Evolutionary conservation across 1,284 basidiomycete species (phyloP).

Genomic region (Ceratobasidium sp.): DNA sequence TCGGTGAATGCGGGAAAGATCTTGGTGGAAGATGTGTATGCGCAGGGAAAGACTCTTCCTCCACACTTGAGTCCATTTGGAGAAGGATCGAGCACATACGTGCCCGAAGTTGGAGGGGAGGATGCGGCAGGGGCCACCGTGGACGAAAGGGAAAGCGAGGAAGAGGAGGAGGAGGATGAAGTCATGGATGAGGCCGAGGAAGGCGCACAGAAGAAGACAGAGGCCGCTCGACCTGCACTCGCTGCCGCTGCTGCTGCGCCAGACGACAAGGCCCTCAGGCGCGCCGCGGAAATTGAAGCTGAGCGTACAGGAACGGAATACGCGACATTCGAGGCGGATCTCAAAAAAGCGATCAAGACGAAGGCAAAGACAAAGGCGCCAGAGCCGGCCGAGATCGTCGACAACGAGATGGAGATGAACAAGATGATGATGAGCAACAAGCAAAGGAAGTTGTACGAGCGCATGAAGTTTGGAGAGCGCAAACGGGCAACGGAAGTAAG

Average conservation of each 20-base stretch:
- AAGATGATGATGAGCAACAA: conserved; percentile 99
- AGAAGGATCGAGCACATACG: conserved; percentile 78
- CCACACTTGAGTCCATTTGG: conserved; percentile 98
- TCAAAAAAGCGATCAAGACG: conserved; percentile 69
- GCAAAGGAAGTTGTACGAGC: conserved; percentile 94
- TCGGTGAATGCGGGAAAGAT: conserved; percentile 90
- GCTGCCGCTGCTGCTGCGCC: conserved; percentile 62
- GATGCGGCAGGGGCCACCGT: conserved; percentile 52
- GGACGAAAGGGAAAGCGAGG: conserved; percentile 54
- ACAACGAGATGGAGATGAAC: conserved; percentile 84
- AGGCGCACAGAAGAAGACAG: conserved; percentile 49
- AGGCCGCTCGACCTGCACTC: conserved; percentile 43
- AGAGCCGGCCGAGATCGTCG: conserved; percentile 38
- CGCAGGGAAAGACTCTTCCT: conserved; percentile 86
- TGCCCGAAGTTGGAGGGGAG: conserved; percentile 46
- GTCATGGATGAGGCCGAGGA: conserved; percentile 47
- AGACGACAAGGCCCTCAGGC: conserved; percentile 72
- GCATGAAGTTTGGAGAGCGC: conserved; percentile 88
- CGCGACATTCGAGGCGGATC: conserved; percentile 80
- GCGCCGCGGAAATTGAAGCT: conserved; percentile 92
- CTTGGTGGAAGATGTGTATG: conserved; percentile 85
- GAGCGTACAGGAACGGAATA: conserved; percentile 90
- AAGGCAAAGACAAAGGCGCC: conserved; percentile 52
- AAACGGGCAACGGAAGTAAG: conserved; percentile 84
- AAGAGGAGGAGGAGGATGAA: conserved; percentile 52